These are phyloP conservation scores for Nicotiana knightiana DNA, from an alignment of 257 asterid species.

Conservation along the genomic window DNA sequence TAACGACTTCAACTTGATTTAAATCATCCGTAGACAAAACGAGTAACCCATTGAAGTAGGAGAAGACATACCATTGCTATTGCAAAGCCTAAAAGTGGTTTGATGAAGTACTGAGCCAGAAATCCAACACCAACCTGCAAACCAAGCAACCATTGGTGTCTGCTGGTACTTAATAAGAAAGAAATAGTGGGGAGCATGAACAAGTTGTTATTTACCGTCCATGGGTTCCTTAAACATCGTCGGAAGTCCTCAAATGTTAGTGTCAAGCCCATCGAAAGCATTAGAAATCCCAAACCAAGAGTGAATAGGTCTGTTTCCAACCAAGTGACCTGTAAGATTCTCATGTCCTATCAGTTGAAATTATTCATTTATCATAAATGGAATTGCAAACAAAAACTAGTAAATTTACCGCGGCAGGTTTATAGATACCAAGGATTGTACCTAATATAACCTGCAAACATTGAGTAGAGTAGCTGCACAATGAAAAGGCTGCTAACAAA, in stretches of 20 bases:
- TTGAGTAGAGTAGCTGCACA: not conserved
- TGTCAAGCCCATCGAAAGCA: slow-evolving; percentile 98
- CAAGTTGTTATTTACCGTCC: slow-evolving; percentile 66
- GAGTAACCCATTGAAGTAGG: not conserved
- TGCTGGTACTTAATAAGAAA: not conserved
- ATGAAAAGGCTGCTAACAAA: not conserved
- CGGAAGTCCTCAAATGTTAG: slow-evolving; percentile 87
- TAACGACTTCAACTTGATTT: not conserved
- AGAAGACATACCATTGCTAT: slow-evolving; percentile 62
- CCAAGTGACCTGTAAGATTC: slow-evolving; percentile 80
- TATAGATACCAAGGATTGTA: slow-evolving; percentile 84
- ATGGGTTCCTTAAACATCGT: slow-evolving; percentile 90
- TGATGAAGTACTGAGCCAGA: slow-evolving; percentile 81
- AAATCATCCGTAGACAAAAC: not conserved
- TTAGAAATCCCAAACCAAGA: slow-evolving; percentile 90
- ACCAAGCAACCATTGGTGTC: not conserved
- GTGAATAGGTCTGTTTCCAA: slow-evolving; percentile 85
- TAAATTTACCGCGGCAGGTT: slow-evolving; percentile 68
- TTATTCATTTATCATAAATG: slow-evolving; percentile 15
- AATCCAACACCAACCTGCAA: slow-evolving; percentile 92
- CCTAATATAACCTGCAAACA: slow-evolving; percentile 81
- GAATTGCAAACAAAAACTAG: slow-evolving; percentile 2
- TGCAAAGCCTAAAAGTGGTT: slow-evolving; percentile 80
- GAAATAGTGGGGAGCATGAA: not conserved
- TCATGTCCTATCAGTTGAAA: slow-evolving; percentile 9